Conservation (phyloP, 768 basidiomycete species). For the Ramaria rubella region DNA sequence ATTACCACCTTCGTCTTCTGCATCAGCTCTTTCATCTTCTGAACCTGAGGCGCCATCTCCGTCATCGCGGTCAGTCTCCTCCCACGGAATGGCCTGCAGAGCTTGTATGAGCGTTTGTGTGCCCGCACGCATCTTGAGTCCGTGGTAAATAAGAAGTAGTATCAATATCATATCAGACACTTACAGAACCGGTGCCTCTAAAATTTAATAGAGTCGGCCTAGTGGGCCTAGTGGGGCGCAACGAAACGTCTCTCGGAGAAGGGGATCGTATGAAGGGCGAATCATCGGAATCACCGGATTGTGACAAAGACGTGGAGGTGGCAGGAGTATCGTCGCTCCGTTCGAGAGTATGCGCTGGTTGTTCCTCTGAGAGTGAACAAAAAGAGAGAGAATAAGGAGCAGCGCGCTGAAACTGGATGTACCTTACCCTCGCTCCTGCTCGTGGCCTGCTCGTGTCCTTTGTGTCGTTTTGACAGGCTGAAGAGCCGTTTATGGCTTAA, state of each 20-base stretch:
- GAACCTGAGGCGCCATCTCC: slow-evolving; percentile 58
- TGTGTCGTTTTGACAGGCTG: slow-evolving; percentile 48
- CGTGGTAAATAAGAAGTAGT: neutral
- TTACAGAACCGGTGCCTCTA: slow-evolving; percentile 64
- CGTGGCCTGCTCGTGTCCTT: slow-evolving; percentile 41
- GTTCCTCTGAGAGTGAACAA: neutral
- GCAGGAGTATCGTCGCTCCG: neutral
- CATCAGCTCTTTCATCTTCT: slow-evolving; percentile 46
- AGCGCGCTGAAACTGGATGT: neutral
- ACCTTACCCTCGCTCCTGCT: slow-evolving; percentile 19
- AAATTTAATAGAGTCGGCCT: slow-evolving; percentile 48
- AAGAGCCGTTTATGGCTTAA: slow-evolving; percentile 44
- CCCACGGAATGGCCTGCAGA: slow-evolving; percentile 79
- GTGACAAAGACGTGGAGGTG: neutral
- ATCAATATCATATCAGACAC: slow-evolving; percentile 19
- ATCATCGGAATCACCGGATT: slow-evolving; percentile 34
- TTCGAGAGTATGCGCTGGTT: neutral
- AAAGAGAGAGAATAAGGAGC: neutral
- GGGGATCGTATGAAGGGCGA: slow-evolving; percentile 69
- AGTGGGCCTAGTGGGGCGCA: slow-evolving; percentile 25
- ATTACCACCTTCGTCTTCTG: slow-evolving; percentile 6
- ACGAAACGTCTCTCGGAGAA: slow-evolving; percentile 46
- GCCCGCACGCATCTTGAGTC: slow-evolving; percentile 68
- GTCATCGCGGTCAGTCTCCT: slow-evolving; percentile 62
- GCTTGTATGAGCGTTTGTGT: slow-evolving; percentile 89